Evolutionary conservation across 2,329 filamentous ascomycete genomes (phyloP), one percentile per base, ranked within the genome.

Genomic region (Cryphonectria carpinicola): DNA sequence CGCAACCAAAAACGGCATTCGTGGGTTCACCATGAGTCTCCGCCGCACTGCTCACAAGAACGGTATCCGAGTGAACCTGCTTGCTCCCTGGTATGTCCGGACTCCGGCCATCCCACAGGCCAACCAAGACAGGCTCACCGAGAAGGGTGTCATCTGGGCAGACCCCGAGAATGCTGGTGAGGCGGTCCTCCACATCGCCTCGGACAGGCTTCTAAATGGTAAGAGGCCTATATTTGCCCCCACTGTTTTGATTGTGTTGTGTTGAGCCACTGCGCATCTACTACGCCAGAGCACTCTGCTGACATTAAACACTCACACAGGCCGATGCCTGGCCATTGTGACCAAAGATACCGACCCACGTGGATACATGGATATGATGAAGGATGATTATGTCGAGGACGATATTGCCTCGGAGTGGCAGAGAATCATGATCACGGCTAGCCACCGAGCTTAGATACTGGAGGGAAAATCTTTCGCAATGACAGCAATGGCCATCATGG

Each of bases 1-100:
- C 41, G 76, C 76, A 4, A 78, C 77, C 19, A 82, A 82, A 71
- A 82, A 79, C 74, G 80, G 76, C 4, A 76, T 79, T 66, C 76
- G 81, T 62, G 80, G 80, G 1, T 77, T 82, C n/a, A 79, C 82
- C 78, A 78, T 78, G 70, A 75, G 77, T 14, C 69, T 82, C 58
- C 70, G 80, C 52, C 73, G 77, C 37, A 80, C 78, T 7, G 73
- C 76, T 4, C 78, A 75, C 68, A 76, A 77, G 56, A 75, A 80
- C 49, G 75, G 79, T 4, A 80, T 77, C 67, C 77, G 81, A 0
- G 76, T 82, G 3, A 81, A 80, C 65, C 72, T 80, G 37, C 79
- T 82, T 52, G 79, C 78, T 4, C 80, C 81, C 4, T 81, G 79
- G 80, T 81, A 71, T 49, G 72, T 73, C 10, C 54, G 46, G 65